Base-by-base conservation (phyloP, 1,284 basidiomycete genomes). In the Moesziomyces antarcticus region DNA sequence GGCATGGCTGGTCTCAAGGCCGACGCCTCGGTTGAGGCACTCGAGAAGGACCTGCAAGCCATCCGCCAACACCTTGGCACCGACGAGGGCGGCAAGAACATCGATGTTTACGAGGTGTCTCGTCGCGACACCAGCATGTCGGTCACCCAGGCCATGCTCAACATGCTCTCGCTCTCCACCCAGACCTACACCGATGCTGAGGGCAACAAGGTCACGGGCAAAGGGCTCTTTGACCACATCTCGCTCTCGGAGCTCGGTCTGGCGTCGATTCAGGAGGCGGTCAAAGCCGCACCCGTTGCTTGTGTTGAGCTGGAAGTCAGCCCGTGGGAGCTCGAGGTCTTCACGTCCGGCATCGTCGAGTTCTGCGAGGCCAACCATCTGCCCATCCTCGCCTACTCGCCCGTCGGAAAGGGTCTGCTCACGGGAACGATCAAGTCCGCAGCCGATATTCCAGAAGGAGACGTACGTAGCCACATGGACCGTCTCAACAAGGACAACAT, bases 271-370 rank as follows among this genome's bases (percentile, higher is more conserved):
- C 58, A 75, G n/a, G 47, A 59, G 16, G 79, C 80, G 0, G 64
- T 50, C 40, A 63, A 50, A n/a, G 67, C 74, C 1, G 68, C 64
- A 18, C 76, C 73, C 3, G 68, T 91, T 66, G 82, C 88, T 2
- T 89, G 88, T 5, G 84, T 91, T 24, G 89, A 91, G 82, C 84
- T 90, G 33, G 90, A 91, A 80, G 88, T 88, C 78, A 89, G 88
- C 3, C 89, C 90, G 0, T 90, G 89, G 85, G 86, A 86, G 18
- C 85, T 83, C 37, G 85, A 86, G 50, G 85, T 86, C 22, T 87
- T 88, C 60, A 80, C 85, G 48, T 80, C 84, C 50, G 85, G 85
- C 16, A 86, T 85, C 20, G 54, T 85, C 50, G 68, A 73, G 0
- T 85, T 78, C 21, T 85, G 84, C 72, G 84, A 85, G 30, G 86